These are phyloP conservation scores for Trichophyton equinum DNA, from an alignment of 2,329 filamentous ascomycete species.

Conservation along the genomic window DNA sequence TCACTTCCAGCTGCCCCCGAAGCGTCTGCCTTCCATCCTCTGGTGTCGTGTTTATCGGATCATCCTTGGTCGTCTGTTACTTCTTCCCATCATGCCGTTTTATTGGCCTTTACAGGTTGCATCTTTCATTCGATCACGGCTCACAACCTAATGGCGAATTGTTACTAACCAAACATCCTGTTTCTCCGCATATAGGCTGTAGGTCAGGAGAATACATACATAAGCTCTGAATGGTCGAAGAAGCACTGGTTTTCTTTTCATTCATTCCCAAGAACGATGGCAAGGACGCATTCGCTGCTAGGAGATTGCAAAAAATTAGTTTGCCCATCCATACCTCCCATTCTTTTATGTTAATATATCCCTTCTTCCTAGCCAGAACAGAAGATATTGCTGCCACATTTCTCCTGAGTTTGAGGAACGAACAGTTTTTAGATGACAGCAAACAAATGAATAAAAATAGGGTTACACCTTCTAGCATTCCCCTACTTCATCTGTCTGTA, in stretches of 20 bases:
- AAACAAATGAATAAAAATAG: background rate
- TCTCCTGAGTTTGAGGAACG: background rate
- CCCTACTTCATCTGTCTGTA: background rate
- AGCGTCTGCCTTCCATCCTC: background rate
- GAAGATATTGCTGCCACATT: background rate
- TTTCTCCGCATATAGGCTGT: background rate
- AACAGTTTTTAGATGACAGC: background rate
- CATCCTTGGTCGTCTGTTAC: background rate
- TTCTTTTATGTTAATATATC: background rate
- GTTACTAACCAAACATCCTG: background rate
- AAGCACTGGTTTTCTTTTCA: background rate
- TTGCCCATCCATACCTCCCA: background rate
- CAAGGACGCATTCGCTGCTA: background rate
- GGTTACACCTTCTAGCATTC: background rate
- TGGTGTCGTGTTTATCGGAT: constrained; percentile 7
- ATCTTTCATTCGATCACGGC: background rate
- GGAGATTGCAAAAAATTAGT: background rate
- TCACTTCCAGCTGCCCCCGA: background rate
- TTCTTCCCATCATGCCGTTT: background rate
- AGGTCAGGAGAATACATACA: background rate
- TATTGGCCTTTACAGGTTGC: background rate
- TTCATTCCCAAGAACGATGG: background rate
- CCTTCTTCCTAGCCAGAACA: background rate
- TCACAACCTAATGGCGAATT: background rate
- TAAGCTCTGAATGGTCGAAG: background rate